Evolutionary conservation across 129 eudicot species (phyloP), one percentile per base, ranked within the genome.

Genomic region (Flaveria sonorensis): DNA sequence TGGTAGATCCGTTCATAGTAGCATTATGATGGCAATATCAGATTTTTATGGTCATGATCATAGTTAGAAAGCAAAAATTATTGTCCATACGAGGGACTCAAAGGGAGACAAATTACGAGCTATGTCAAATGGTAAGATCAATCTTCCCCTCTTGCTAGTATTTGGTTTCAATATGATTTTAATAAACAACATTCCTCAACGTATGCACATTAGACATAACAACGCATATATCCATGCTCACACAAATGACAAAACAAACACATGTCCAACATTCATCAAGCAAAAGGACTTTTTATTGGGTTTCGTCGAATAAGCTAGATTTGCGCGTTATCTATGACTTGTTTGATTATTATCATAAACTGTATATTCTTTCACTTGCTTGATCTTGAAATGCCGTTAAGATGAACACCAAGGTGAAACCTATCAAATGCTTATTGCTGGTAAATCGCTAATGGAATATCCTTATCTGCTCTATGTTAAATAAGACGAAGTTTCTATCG

Each of bases 381-480:
- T 32, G 24, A 36, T 40, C 46, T 55, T 23, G 67, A 68, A 52
- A 83, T 13, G 68, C 20, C 18, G 57, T 56, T 2, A 78, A 78
- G 43, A 83, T 78, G 67, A 78, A 64, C 71, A 11, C 81, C 28
- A 74, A 43, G 65, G 78, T 74, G n/a, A n/a, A n/a, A 42, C 78
- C 78, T 42, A 15, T 74, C n/a, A n/a, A 60, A 40, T 59, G 43
- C 14, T 60, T 7, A 60, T 74, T 74, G 78, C 70, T 10, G 70
- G 70, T 60, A 74, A 42, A 74, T 74, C 83, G 16, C 57, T 73
- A 15, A 32, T 3, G 21, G 57, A 40, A 8, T 16, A 75, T 68
- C 87, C 83, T 51, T 80, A 68, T 47, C 14, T 79, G 45, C 55
- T 79, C 6, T 81, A 70, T 26, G 65, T 83, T 23, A 60, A 47